Evolutionary conservation across 2,329 filamentous ascomycete species (phyloP).

Genomic region (Dryadomyces quercus-mongolicae): DNA sequence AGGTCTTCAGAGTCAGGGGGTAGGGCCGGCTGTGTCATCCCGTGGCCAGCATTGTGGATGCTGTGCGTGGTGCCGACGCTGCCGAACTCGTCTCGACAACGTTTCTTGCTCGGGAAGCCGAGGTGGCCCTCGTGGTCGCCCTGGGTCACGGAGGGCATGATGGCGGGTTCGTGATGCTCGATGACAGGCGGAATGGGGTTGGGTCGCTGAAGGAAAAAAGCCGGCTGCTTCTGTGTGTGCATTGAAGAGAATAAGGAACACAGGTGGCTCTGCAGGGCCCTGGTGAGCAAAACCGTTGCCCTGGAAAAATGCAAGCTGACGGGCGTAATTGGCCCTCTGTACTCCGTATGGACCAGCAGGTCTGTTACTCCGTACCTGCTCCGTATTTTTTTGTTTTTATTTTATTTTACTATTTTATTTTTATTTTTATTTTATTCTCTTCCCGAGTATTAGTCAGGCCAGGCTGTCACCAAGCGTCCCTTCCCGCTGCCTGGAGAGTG

Average conservation of each 20-base stretch:
- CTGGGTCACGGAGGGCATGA: constrained; percentile 5
- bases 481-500: not conserved
- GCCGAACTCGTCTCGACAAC: constrained; percentile 22
- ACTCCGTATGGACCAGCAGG: too few relatives aligned
- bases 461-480: not conserved
- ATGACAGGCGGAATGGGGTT: not conserved
- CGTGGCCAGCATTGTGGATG: constrained; percentile 6
- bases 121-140: not conserved
- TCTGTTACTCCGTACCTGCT: too few relatives aligned
- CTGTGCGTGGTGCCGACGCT: not conserved
- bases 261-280: constrained; percentile 1
- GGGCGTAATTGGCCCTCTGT: too few relatives aligned
- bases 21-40: too few relatives aligned
- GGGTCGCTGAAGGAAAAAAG: not conserved
- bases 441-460: not conserved
- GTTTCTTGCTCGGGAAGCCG: constrained; percentile 19
- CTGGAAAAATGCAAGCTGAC: not conserved
- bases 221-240: not conserved
- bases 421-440: not conserved
- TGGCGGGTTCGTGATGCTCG: too few relatives aligned
- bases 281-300: constrained; percentile 1
- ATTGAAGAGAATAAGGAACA: too few relatives aligned
- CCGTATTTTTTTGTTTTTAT: not conserved
- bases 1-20: constrained; percentile 6
- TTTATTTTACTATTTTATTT: not conserved